Evolutionary conservation across 306 rosid species (phyloP).

Genomic region (Quercus glauca): DNA sequence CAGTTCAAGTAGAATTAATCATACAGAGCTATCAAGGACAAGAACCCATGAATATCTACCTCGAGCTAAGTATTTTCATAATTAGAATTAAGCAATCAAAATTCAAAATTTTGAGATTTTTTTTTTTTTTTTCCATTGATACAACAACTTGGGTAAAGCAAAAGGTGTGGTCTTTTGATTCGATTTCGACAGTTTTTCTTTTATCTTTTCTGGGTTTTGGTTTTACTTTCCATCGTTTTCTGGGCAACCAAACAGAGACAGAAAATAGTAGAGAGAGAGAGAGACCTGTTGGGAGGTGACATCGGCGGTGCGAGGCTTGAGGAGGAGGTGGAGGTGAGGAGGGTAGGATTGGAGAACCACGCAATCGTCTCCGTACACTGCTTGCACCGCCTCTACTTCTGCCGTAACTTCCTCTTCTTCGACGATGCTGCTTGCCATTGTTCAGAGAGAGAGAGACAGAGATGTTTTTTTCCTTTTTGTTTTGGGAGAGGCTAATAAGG

Average conservation of each 20-base stretch:
- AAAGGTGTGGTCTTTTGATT: neutral
- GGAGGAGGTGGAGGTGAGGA: slow-evolving; percentile 65
- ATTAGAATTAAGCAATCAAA: neutral
- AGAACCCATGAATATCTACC: neutral
- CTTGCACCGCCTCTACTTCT: slow-evolving; percentile 70
- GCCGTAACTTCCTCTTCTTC: slow-evolving; percentile 52
- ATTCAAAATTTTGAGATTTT: neutral
- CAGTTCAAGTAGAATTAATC: neutral
- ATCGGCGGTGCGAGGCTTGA: slow-evolving; percentile 87
- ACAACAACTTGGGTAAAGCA: neutral
- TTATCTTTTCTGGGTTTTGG: neutral
- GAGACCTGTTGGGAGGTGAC: slow-evolving; percentile 69
- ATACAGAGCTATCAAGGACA: neutral
- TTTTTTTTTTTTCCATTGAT: neutral
- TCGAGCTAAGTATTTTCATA: neutral
- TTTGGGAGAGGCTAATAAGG: neutral
- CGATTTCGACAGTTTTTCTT: neutral
- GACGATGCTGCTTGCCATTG: slow-evolving; percentile 22
- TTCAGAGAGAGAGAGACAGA: neutral
- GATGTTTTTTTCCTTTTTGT: neutral
- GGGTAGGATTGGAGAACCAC: slow-evolving; percentile 47
- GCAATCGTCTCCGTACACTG: slow-evolving; percentile 72
- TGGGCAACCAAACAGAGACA: neutral
- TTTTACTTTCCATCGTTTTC: neutral
- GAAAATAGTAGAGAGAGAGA: too few relatives aligned